Base-by-base conservation (phyloP, 371 early-diverging fungal genomes). In the Saksenaea oblongispora region DNA sequence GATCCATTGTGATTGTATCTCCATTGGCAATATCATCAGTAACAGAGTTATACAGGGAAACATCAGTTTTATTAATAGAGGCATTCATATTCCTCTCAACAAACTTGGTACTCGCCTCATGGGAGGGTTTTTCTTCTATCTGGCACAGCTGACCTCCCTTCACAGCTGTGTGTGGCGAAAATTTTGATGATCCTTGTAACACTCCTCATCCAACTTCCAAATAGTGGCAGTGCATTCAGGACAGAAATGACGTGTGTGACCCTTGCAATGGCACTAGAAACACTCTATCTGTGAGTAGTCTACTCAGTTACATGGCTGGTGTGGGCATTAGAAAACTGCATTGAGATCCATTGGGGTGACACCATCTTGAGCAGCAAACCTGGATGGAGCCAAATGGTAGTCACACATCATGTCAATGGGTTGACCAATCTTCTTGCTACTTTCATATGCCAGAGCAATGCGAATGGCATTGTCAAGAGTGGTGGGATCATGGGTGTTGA, bases 361-460 rank as follows among this genome's bases (percentile, higher is more conserved):
- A 31, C 7, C 7, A 7, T 31, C 31, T 7, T 31, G 31, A 7
- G 7, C 4, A 2, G 31, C 31, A 31, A 4, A 31, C 2, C 31
- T 31, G 31, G 31, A 7, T n/a, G n/a, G n/a, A n/a, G n/a, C n/a
- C n/a, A n/a, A n/a, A n/a, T n/a, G n/a, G n/a, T n/a, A n/a, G n/a
- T n/a, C n/a, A n/a, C n/a, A n/a, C n/a, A n/a, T n/a, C 31, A 31
- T 31, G 7, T 31, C 4, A 7, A 2, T 31, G 31, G 31, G 31
- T 7, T 11, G 13, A 57, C 27, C 15, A 15, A 28, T 7, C 34
- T n/a, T 8, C 9, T 7, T 4, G 31, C 31, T 22, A 22, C 61
- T 60, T 22, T 60, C 61, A 47, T 51, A 60, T 31, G 51, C 24
- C 51, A 60, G 36, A 24, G 61, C 34, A 41, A 47, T 26, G 0